These are phyloP conservation scores for Fusarium burgessii DNA, from an alignment of 2,329 filamentous ascomycete genomes.

Conservation along the genomic window DNA sequence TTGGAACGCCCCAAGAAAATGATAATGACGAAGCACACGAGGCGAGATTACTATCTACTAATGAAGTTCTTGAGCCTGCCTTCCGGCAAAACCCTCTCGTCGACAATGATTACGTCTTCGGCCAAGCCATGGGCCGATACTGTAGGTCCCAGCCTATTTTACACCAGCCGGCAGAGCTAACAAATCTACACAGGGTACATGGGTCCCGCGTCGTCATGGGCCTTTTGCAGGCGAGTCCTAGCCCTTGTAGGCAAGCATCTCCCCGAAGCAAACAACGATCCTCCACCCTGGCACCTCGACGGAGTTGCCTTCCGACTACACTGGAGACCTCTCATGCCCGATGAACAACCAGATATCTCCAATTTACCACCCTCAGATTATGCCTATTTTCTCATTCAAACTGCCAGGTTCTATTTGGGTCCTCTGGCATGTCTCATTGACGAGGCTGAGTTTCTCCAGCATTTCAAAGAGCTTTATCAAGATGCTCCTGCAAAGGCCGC, in stretches of 20 bases:
- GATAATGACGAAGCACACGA: conserved; percentile 5
- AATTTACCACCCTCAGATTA: conserved; percentile 41
- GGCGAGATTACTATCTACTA: neutral
- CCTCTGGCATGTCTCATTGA: conserved; percentile 40
- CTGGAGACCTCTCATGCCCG: conserved; percentile 34
- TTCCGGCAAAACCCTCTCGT: conserved; percentile 45
- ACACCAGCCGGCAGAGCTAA: no score
- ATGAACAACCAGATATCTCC: conserved; percentile 39
- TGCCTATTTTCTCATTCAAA: conserved; percentile 42
- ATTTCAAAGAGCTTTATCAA: conserved; percentile 41
- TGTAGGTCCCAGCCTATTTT: neutral
- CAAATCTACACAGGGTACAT: conserved; percentile 38
- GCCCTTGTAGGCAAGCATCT: conserved; percentile 43
- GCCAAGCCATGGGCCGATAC: conserved; percentile 37
- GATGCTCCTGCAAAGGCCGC: conserved; percentile 37
- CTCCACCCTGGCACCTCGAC: conserved; percentile 44
- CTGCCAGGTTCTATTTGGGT: conserved; percentile 41
- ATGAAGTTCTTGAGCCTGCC: conserved; percentile 37
- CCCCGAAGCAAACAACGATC: conserved; percentile 39
- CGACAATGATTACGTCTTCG: conserved; percentile 44
- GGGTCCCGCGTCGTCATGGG: conserved; percentile 46
- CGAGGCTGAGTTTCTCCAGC: conserved; percentile 28
- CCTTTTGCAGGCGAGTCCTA: conserved; percentile 43
- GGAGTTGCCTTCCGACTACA: conserved; percentile 43
- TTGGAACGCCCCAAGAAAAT: conserved; percentile 21